Conservation (phyloP, 768 basidiomycete genomes). For the Auriculariales sp. region DNA sequence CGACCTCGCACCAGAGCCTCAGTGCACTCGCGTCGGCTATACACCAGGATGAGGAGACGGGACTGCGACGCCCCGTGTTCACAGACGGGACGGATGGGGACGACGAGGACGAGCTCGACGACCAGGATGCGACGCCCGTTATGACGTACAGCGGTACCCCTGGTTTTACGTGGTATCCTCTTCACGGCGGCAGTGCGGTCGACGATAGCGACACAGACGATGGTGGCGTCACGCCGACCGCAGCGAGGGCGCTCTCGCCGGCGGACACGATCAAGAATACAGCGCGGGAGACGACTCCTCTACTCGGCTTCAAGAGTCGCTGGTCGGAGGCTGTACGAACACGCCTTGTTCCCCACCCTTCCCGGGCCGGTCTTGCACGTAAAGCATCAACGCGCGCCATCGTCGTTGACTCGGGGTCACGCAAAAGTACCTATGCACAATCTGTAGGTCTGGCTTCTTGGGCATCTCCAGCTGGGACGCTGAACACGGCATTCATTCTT, state of each 20-base stretch:
- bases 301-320: not conserved
- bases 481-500: too few species aligned
- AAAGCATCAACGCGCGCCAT: not conserved
- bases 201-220: not conserved
- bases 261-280: not conserved
- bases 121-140: not conserved
- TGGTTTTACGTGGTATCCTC: too few species aligned
- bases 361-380: not conserved
- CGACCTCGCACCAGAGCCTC: not conserved
- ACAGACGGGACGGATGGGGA: not conserved
- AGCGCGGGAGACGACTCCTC: not conserved
- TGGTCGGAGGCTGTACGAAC: not conserved
- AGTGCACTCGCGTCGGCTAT: not conserved
- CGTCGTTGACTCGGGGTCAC: not conserved
- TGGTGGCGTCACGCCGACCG: not conserved
- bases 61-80: not conserved
- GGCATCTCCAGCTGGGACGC: too few species aligned
- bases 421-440: conserved; percentile 2
- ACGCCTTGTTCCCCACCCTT: not conserved
- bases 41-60: not conserved
- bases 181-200: not conserved
- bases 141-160: not conserved
- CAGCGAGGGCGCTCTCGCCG: not conserved
- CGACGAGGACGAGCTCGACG: not conserved
- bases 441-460: too few species aligned